phyloP scores from a whole-genome alignment of 202 grass and related monocot species.

The Brachypodium distachyon region DNA sequence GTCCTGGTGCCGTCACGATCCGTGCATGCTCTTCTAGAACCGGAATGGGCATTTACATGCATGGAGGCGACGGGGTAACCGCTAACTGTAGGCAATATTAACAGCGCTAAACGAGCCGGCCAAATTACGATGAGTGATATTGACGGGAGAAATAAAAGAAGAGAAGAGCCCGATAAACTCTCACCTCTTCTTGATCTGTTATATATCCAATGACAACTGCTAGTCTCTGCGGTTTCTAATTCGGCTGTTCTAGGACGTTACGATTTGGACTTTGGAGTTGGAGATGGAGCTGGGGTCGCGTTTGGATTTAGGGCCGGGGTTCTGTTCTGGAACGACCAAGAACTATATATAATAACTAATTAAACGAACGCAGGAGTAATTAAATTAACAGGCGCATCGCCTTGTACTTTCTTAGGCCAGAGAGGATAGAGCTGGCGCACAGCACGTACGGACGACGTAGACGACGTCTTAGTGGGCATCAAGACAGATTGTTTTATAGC shows the following conservation, averaged over 20 bases:
- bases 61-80: not conserved
- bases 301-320: not conserved
- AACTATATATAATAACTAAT: not conserved
- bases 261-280: slow-evolving; percentile 4
- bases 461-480: not conserved
- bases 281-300: not conserved
- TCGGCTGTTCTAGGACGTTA: not conserved
- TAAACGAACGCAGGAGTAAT: not conserved
- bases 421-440: not conserved
- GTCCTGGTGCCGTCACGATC: not conserved
- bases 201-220: not conserved
- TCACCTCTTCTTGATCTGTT: too few species aligned
- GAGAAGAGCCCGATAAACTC: not conserved
- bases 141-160: not conserved
- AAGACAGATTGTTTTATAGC: not conserved
- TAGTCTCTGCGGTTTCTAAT: not conserved
- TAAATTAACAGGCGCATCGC: not conserved
- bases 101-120: not conserved
- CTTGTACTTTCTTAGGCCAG: not conserved
- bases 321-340: not conserved
- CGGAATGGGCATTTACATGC: not conserved
- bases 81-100: not conserved
- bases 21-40: not conserved
- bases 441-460: not conserved
- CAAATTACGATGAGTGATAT: not conserved